Evolutionary conservation across 257 asterid species (phyloP).

Genomic region (Solanum okadae): DNA sequence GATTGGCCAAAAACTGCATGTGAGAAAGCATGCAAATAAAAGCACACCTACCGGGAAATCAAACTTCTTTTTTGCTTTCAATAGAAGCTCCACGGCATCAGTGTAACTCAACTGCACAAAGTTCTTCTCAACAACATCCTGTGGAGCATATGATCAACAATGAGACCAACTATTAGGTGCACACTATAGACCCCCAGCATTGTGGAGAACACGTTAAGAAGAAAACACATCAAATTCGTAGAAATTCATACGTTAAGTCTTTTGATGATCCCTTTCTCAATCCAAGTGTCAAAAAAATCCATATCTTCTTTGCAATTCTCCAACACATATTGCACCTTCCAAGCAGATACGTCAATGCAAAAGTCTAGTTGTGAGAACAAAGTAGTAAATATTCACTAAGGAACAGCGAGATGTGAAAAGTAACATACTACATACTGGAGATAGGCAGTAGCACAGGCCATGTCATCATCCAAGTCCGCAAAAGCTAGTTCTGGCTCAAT

Average conservation of each 20-base stretch:
- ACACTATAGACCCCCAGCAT: background rate
- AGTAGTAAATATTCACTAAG: constrained; percentile 1
- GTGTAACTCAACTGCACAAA: constrained; percentile 83
- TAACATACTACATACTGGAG: constrained; percentile 99
- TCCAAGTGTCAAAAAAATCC: constrained; percentile 94
- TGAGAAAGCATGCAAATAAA: background rate
- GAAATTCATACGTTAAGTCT: constrained; percentile 58
- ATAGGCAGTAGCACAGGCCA: constrained; percentile 99
- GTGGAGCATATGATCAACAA: constrained; percentile 17
- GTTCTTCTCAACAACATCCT: constrained; percentile 82
- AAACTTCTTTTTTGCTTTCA: constrained; percentile 61
- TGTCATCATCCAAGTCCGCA: constrained; percentile 97
- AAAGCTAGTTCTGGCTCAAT: constrained; percentile 98
- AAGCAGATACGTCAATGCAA: constrained; percentile 11
- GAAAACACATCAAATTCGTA: background rate
- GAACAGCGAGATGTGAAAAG: constrained; percentile 34
- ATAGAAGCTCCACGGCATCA: constrained; percentile 72
- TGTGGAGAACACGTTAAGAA: background rate
- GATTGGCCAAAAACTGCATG: background rate
- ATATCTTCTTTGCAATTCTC: constrained; percentile 98
- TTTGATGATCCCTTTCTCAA: constrained; percentile 85
- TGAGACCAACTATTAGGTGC: constrained; percentile 12
- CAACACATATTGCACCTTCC: constrained; percentile 70
- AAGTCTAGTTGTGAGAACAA: background rate
- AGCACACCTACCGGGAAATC: constrained; percentile 69